Percentiles rank a stretch among this genome's conserved stretches.
Conservation (phyloP, 148 eudicot species). For the Cornus florida region DNA sequence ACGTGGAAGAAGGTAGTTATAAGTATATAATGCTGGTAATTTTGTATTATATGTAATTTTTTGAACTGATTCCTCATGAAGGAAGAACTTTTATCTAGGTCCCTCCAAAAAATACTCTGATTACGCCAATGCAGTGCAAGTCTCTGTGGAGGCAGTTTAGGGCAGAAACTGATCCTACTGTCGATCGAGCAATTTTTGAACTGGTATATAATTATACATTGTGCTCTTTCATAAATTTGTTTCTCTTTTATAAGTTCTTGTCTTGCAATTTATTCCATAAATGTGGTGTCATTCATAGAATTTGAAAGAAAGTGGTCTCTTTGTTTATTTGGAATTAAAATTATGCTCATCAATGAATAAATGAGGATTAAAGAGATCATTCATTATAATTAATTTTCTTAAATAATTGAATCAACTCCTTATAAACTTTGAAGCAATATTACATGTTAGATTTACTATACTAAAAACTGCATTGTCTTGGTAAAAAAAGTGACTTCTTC, state of each 20-base stretch:
- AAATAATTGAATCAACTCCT: too few relatives aligned
- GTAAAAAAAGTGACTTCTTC: too few relatives aligned
- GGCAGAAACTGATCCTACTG: constrained; percentile 36
- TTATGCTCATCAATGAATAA: neutral
- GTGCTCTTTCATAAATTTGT: too few relatives aligned
- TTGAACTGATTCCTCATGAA: neutral
- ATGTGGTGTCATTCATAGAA: neutral
- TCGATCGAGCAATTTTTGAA: constrained; percentile 41
- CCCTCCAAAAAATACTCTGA: constrained; percentile 23
- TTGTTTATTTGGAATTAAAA: neutral
- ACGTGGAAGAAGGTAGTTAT: too few relatives aligned
- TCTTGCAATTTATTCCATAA: neutral
- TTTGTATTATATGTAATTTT: neutral
- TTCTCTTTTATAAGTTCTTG: neutral
- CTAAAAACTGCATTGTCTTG: too few relatives aligned
- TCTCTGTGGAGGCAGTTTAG: constrained; percentile 45
- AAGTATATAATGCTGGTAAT: neutral
- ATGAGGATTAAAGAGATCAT: neutral
- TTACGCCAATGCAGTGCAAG: constrained; percentile 49
- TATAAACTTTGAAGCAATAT: too few relatives aligned
- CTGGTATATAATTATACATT: constrained; percentile 27
- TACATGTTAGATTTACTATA: too few relatives aligned
- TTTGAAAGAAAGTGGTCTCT: neutral
- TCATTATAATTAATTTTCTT: neutral
- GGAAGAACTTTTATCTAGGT: constrained; percentile 28